Base-by-base conservation (phyloP, 257 asterid species). In the Solanum chilense region DNA sequence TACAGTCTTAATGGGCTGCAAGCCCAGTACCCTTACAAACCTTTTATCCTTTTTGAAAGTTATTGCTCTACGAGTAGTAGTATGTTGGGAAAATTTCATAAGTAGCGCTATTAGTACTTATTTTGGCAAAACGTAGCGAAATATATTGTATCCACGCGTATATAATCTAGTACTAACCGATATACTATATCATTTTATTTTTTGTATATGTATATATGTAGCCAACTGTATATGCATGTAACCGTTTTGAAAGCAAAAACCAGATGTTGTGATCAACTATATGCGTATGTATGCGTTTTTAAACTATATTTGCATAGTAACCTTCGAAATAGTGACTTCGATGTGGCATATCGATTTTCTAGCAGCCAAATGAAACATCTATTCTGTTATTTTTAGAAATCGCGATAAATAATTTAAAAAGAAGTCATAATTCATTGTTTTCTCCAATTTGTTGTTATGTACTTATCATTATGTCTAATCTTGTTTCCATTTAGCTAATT, bases 381-480 rank as follows among this genome's bases (percentile, higher is more conserved):
- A 10, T 10, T 4, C 1, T 23, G n/a, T 23, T 62, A 62, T 62
- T 23, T 62, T 62, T n/a, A 58, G 1, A 62, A 62, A 23, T 0
- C 31, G 6, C 31, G 68, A 62, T 0, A 62, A 23, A 62, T 62
- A 62, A 62, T n/a, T 62, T n/a, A 31, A 62, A n/a, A n/a, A 12
- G 25, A 11, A 29, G 25, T 5, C 16, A 2, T 70, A 70, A 25
- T 12, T 21, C 31, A 21, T 21, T 2, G 14, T 77, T 42, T 75
- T 44, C 41, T 44, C 64, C 62, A 9, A 77, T 29, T n/a, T 44
- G 9, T 77, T 33, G 39, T 25, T 47, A 8, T 3, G 39, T 25
- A 45, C 62, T 8, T 77, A 77, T 77, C 64, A 77, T 77, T 25
- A 44, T 77, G 84, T 44, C 62, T 77, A 77, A 77, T 77, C 84